Conservation (phyloP, 768 basidiomycete genomes). For the Mycena olivaceomarginata region DNA sequence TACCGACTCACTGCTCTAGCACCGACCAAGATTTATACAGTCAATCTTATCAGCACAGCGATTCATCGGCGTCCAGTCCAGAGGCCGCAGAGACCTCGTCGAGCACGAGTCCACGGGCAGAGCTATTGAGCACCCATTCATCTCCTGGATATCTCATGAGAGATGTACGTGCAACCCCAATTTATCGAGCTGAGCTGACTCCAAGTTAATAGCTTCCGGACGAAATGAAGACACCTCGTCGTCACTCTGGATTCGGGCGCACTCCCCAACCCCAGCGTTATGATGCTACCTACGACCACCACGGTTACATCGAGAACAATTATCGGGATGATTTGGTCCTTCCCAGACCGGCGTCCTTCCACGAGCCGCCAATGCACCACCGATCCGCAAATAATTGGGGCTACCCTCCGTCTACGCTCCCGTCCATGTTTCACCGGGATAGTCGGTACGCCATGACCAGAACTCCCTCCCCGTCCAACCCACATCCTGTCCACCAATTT, state of each 20-base stretch:
- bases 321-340: conserved; percentile 2
- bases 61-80: conserved; percentile 29
- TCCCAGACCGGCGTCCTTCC: background rate
- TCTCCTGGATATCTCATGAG: background rate
- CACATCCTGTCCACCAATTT: conserved; percentile 14
- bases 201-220: conserved; percentile 20
- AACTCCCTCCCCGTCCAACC: background rate
- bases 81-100: conserved; percentile 25
- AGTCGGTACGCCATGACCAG: background rate
- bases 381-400: conserved; percentile 11
- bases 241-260: conserved; percentile 6
- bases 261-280: background rate
- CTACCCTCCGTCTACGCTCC: background rate
- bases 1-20: conserved; percentile 3
- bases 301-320: background rate
- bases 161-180: background rate
- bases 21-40: background rate
- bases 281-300: background rate
- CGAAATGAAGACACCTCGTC: conserved; percentile 2
- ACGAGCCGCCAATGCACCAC: background rate
- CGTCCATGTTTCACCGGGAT: conserved; percentile 11
- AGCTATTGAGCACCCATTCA: conserved; percentile 18
- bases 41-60: conserved; percentile 4
- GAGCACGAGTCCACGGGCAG: conserved; percentile 19
- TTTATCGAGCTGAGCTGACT: background rate